Evolutionary conservation across 2,329 filamentous ascomycete genomes (phyloP), one percentile per base, ranked within the genome.

Genomic region (Emmonsia crescens): DNA sequence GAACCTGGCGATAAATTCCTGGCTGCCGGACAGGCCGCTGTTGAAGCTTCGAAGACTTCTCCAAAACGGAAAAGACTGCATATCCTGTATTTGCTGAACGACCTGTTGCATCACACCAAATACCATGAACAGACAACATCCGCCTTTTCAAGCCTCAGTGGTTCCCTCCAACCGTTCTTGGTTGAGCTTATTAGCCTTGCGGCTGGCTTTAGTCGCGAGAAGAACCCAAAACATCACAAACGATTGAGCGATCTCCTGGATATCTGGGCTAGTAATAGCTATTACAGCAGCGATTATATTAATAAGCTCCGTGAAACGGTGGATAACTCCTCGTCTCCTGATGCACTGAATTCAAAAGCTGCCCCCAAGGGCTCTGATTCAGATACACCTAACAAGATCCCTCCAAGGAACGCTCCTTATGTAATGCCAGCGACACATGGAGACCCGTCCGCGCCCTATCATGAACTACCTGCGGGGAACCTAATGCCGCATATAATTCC

Each of bases 401-500:
- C 65, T 21, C 33, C 60, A 55, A 61, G 72, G 66, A 79, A 86
- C 63, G 76, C 77, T 0, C 87, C 88, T 0, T 93, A 85, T 69
- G 74, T 87, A 33, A 82, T 96, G 73, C 91, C 91, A 24, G 80
- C 88, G 1, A 83, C 82, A 61, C 91, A 96, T 71, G 91, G 91
- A 48, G 89, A 95, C 70, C 76, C 81, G 1, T 82, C 83, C 0
- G 85, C 82, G 3, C 85, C 88, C 0, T 96, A 88, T 83, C 89
- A 91, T 74, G 90, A 96, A 66, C 78, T 95, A 0, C 91, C 91
- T 0, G 90, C 90, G 1, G 88, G 85, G 1, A 93, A 89, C 66
- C 87, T 92, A 79, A 82, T 96, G 55, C 88, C 88, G 4, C 86
- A 89, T 61, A 85, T 96, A 63, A 83, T 88, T 46, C 89, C 87